Evolutionary conservation across 2,329 filamentous ascomycete species (phyloP).

Genomic region (Cytospora paraplurivora): DNA sequence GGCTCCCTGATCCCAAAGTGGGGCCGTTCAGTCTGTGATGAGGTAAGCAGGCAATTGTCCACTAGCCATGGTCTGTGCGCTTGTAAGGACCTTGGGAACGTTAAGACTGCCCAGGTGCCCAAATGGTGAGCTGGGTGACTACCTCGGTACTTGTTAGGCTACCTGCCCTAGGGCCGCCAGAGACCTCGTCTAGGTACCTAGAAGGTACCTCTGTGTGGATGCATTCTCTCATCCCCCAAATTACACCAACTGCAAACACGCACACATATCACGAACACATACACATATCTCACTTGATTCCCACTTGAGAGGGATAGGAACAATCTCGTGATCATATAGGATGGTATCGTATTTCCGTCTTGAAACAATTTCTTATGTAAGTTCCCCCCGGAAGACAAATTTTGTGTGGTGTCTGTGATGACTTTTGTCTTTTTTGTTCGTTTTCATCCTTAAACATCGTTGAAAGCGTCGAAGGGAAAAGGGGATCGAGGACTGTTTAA

Average conservation of each 20-base stretch:
- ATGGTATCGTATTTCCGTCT: constrained; percentile 23
- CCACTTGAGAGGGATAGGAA: neutral
- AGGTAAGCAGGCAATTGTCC: too few species aligned
- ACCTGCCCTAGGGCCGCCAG: too few species aligned
- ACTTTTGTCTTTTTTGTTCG: constrained; percentile 13
- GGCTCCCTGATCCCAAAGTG: too few species aligned
- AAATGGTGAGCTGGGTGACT: too few species aligned
- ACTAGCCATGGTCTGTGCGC: too few species aligned
- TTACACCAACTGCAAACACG: too few species aligned
- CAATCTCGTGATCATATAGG: neutral
- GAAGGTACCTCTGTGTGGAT: neutral
- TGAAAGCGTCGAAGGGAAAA: constrained; percentile 10
- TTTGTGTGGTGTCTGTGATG: constrained; percentile 1
- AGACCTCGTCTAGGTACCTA: too few species aligned
- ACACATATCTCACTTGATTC: neutral
- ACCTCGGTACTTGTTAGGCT: too few species aligned
- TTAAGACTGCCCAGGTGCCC: too few species aligned
- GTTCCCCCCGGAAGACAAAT: constrained; percentile 9
- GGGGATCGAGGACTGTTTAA: neutral
- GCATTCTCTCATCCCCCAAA: neutral
- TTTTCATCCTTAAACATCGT: constrained; percentile 8
- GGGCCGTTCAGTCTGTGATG: too few species aligned
- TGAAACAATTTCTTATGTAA: constrained; percentile 27
- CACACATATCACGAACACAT: neutral
- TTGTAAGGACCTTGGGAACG: too few species aligned